Evolutionary conservation across 1,139 yeast genomes (phyloP), one percentile per base, ranked within the genome.

Genomic region (Lizanozyma gosingica): DNA sequence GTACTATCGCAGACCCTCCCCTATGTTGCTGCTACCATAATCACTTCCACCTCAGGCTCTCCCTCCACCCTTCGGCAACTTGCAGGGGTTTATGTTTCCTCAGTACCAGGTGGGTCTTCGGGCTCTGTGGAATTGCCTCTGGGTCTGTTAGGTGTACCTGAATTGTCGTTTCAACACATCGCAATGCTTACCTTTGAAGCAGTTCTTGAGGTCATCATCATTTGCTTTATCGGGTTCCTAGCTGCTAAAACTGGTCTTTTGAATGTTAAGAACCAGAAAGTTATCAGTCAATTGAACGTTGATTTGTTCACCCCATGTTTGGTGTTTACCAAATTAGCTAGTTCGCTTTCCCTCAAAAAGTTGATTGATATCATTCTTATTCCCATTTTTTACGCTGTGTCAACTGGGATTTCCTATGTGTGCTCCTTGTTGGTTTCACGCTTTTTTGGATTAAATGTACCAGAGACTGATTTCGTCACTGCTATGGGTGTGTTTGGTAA

Each of bases 401-500:
- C 84, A 17, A 82, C 92, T 2, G 70, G 69, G 14, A 78, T 83
- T 32, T 76, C 92, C 4, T 78, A 62, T 46, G 37, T 57, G 6
- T 74, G 84, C 41, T 78, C 90, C 2, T 61, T 67, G 36, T 41
- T 72, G 32, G 69, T 76, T 34, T 66, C 81, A 6, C 53, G 62
- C 22, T 41, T 74, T 27, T 59, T 83, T 46, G 57, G 59, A 4
- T 66, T 85, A 50, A 78, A 79, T 48, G 69, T 64, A 33, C 77
- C 84, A 1, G 94, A 85, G 57, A 54, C 81, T 6, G 83, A 84
- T 60, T 85, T 82, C 52, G 94, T 85, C 38, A 83, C 88, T 17
- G 94, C 94, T 4, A 84, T 85, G 92, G 85, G 87, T 0, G 94
- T 83, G 14, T 85, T 85, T 60, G 94, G 94, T 39, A 85, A 85